Base-by-base conservation (phyloP, 2,329 filamentous ascomycete species). In the Penicillium sp. region DNA sequence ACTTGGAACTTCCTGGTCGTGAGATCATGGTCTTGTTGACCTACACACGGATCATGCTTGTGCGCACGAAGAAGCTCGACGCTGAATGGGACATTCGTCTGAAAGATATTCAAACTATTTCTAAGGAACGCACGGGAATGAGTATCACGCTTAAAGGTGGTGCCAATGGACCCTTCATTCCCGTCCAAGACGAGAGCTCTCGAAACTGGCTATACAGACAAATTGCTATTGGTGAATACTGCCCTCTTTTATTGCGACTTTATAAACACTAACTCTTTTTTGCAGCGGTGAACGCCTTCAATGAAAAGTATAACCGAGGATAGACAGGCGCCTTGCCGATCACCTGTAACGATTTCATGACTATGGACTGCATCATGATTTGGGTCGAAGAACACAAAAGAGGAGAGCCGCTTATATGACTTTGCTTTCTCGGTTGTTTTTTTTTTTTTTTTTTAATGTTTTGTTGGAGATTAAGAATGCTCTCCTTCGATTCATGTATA, bases 61-160 rank as follows among this genome's bases (percentile, higher is more conserved):
- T 99, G 56, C 84, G 91, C 61, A 91, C 89, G 45, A 89, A 91
- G 76, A 88, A 88, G 67, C 79, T 99, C 65, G 87, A 85, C 46
- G 92, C 87, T 15, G 93, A 97, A 74, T 99, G 94, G 94, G 94
- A 99, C 66, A 91, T 97, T 9, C 89, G 91, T 21, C 80, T 99
- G 59, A 97, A 94, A 68, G 94, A 99, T 69, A 85, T 99, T 17
- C 92, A 97, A 78, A 97, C 92, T 0, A 97, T 99, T 59, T 89
- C 88, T 39, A 99, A 97, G 78, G 95, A 99, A 79, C 81, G 94
- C 46, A 99, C 94, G 0, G 95, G 94, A 0, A 85, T 99, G 75
- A 92, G 90, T 61, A 84, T 99, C 56, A 87, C 89, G 40, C 76
- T 97, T 59, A 89, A 96, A 61, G 93, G 92, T 9, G 93, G 92